These are phyloP conservation scores for Fusarium ambrosium DNA, from an alignment of 2,329 filamentous ascomycete species.

Conservation along the genomic window DNA sequence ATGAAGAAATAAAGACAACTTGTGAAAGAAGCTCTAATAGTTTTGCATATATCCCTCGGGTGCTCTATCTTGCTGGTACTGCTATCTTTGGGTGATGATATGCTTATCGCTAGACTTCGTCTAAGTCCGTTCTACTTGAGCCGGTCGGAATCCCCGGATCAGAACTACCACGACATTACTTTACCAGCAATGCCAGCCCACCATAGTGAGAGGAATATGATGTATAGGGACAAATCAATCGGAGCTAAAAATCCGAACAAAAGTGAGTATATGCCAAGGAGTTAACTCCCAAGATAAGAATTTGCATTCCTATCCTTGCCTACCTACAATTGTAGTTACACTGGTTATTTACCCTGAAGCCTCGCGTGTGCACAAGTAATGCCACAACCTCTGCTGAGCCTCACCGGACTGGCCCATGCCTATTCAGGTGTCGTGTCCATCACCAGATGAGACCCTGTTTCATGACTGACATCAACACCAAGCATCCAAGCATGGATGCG, in stretches of 20 bases:
- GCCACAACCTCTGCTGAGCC: slow-evolving; percentile 7
- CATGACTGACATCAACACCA: slow-evolving; percentile 34
- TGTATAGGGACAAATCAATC: no score
- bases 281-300: not conserved
- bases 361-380: slow-evolving; percentile 3
- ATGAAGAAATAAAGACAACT: not conserved
- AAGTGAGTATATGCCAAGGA: not conserved
- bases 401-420: slow-evolving; percentile 12
- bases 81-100: not conserved
- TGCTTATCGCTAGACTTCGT: not conserved
- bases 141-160: not conserved
- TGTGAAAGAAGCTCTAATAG: not conserved
- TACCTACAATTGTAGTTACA: not conserved
- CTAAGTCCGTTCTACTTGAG: not conserved
- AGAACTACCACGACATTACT: not conserved
- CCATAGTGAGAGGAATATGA: not conserved
- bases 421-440: slow-evolving; percentile 10
- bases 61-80: not conserved
- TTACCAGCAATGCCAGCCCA: not conserved
- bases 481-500: slow-evolving; percentile 14
- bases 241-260: not conserved
- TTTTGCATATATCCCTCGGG: not conserved
- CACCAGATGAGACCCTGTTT: slow-evolving; percentile 30
- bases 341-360: not conserved
- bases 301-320: not conserved